These are phyloP conservation scores for Avena sativa DNA, from an alignment of 176 grass and related monocot species.

Conservation along the genomic window DNA sequence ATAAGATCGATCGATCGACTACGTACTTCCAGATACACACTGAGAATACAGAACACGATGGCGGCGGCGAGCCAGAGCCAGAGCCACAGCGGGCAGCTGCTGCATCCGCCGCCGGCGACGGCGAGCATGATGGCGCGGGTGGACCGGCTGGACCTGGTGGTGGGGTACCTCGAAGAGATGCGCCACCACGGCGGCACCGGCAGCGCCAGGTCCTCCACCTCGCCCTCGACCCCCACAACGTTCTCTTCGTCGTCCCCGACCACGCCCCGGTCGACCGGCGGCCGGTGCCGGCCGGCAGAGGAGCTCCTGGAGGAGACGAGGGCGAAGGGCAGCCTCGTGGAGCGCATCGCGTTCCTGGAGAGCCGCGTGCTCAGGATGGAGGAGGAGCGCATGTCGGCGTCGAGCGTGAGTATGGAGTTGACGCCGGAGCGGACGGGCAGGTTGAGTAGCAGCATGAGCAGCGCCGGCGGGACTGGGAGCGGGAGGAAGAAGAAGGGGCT, in stretches of 20 bases:
- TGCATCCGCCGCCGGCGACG: background rate
- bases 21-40: too few relatives aligned
- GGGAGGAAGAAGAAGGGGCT: conserved; percentile 27
- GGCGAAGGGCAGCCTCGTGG: conserved; percentile 21
- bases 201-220: conserved; percentile 15
- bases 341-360: conserved; percentile 27
- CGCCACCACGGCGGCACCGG: background rate
- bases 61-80: conserved; percentile 6
- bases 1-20: too few relatives aligned
- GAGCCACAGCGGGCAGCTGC: background rate
- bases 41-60: background rate
- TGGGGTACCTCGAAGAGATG: conserved; percentile 66
- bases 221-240: conserved; percentile 32
- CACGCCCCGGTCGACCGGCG: background rate
- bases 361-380: conserved; percentile 20
- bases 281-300: conserved; percentile 7
- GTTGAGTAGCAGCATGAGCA: background rate
- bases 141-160: conserved; percentile 69
- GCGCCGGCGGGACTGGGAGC: background rate
- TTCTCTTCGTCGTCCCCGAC: conserved; percentile 5
- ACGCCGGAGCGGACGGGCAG: background rate
- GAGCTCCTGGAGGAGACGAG: background rate
- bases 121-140: conserved; percentile 59
- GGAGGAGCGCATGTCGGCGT: background rate
- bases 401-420: background rate